Evolutionary conservation across 441 rosid genomes (phyloP), one percentile per base, ranked within the genome.

Genomic region (Geranium incanum): DNA sequence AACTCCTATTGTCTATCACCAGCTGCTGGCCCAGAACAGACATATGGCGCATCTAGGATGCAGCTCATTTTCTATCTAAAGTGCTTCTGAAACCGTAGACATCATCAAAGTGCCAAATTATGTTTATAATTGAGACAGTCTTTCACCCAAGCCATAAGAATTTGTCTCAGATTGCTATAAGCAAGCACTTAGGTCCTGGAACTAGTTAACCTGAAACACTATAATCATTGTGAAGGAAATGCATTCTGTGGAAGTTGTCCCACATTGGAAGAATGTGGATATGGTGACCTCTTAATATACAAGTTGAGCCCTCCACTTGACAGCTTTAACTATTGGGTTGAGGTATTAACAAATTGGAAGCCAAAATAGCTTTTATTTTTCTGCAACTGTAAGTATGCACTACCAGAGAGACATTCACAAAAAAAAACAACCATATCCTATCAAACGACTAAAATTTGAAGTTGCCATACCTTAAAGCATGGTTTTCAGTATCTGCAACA

Each of bases 401-500:
- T 12, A n/a, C 19, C 5, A 52, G 59, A 52, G 2, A 52, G 15
- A 12, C 0, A 52, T n/a, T 12, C 59, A n/a, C 60, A 55, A 55
- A 63, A 63, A 13, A 23, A 28, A 23, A 62, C 37, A 62, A 62
- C 37, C 66, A 23, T n/a, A 13, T 37, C 64, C 50, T 67, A 15
- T 43, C 67, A 72, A 68, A 69, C 48, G 33, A 77, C 59, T 60
- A 57, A 39, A 70, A 28, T 33, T 68, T 67, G 50, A 69, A 71
- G 69, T 65, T 45, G 36, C 50, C 45, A 39, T 77, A 89, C 97
- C 99, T 90, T 84, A 94, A 80, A 81, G 97, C 97, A 78, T 94
- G 99, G 72, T 90, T 94, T 84, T 94, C 97, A 0, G 99, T 92
- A 77, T 94, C 97, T 33, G 97, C 97, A 69, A 92, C 95, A 80